These are phyloP conservation scores for Zoysia matrella DNA, from an alignment of 202 grass and related monocot genomes.

Conservation along the genomic window DNA sequence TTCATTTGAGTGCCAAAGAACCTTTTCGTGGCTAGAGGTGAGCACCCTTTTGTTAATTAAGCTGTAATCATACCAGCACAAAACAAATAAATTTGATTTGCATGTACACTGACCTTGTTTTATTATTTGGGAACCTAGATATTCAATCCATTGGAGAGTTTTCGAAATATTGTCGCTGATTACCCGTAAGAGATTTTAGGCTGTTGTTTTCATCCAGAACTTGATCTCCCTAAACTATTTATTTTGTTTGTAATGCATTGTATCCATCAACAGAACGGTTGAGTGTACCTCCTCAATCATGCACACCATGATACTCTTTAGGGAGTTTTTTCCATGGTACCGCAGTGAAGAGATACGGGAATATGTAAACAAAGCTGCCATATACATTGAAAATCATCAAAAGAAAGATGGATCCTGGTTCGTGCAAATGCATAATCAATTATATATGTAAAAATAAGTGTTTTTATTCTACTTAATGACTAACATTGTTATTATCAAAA, in stretches of 20 bases:
- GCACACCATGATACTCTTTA: conserved; percentile 11
- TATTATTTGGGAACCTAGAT: not conserved
- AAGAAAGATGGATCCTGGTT: conserved; percentile 51
- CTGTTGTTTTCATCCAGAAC: no score
- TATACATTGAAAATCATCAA: conserved; percentile 46
- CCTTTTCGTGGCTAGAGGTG: conserved; percentile 41
- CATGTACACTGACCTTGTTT: not conserved
- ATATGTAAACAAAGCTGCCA: conserved; percentile 22
- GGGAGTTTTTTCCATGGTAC: conserved; percentile 20
- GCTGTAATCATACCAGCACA: no score
- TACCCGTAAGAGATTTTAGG: conserved; percentile 26
- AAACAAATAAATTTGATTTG: not conserved
- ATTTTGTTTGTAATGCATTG: no score
- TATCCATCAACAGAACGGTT: not conserved
- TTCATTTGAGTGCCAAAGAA: conserved; percentile 15
- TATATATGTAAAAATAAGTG: not conserved
- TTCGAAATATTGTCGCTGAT: conserved; percentile 19
- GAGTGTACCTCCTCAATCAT: conserved; percentile 44
- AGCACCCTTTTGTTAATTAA: not conserved
- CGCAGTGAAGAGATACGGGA: conserved; percentile 27
- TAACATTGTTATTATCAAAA: not conserved
- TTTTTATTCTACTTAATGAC: not conserved
- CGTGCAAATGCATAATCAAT: not conserved
- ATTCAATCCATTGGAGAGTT: conserved; percentile 40
- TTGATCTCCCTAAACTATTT: no score